Percentiles rank a stretch among this genome's conserved stretches.
Evolutionary conservation across 2,329 filamentous ascomycete genomes (phyloP).

Genomic region (Xylaria sp.): DNA sequence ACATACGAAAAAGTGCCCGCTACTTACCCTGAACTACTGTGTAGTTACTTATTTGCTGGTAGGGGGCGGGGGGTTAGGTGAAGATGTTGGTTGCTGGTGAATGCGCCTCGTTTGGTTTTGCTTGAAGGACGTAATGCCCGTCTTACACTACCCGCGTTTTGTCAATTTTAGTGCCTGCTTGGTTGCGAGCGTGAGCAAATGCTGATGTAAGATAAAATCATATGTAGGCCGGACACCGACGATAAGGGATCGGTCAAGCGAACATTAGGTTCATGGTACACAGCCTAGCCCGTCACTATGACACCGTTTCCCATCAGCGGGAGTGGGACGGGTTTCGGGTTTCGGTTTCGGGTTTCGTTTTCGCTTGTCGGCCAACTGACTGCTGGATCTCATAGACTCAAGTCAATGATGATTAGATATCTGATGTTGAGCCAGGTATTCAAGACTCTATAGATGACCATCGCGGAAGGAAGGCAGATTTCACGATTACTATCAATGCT

Average conservation of each 20-base stretch:
- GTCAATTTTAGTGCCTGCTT: too few relatives aligned
- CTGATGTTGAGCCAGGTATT: not conserved
- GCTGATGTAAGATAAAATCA: too few relatives aligned
- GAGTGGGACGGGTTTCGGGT: not conserved
- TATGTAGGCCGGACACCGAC: not conserved
- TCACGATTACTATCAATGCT: not conserved
- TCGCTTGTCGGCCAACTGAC: not conserved
- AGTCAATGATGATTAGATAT: not conserved
- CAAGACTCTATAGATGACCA: not conserved
- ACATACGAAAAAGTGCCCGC: not conserved
- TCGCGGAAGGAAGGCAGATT: not conserved
- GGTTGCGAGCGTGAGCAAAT: too few relatives aligned
- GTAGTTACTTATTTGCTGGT: too few relatives aligned
- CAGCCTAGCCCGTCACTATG: not conserved
- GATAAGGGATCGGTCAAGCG: not conserved
- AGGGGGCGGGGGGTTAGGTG: not conserved
- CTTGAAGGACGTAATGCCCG: not conserved
- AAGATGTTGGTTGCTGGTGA: not conserved
- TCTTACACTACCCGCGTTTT: not conserved
- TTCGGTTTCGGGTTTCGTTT: not conserved
- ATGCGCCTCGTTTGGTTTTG: not conserved
- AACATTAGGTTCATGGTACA: not conserved
- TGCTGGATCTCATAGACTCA: not conserved
- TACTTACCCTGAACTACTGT: not conserved
- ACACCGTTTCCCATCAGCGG: constrained; percentile 7